Percentiles rank a stretch among this genome's conserved stretches.
Conservation (phyloP, 148 eudicot genomes). For the Beta vulgaris region DNA sequence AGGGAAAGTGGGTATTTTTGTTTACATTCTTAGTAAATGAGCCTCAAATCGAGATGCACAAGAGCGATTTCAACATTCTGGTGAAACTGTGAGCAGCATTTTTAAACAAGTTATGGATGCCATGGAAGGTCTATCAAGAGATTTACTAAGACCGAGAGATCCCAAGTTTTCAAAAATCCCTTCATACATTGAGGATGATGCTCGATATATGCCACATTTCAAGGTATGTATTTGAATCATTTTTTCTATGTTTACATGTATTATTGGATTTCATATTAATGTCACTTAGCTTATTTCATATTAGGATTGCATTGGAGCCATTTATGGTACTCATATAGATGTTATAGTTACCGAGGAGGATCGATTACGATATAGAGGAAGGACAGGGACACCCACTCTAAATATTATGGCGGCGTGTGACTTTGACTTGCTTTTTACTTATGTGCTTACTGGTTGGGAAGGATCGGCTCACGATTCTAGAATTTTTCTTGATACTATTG, state of each 20-base stretch:
- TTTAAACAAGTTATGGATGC: neutral
- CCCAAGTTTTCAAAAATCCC: neutral
- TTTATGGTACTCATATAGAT: conserved; percentile 2
- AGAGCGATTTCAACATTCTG: neutral
- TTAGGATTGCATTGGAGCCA: neutral
- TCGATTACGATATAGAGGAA: neutral
- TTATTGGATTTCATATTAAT: neutral
- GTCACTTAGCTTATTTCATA: no score
- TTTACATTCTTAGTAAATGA: neutral
- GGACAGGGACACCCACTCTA: neutral
- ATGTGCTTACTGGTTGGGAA: conserved; percentile 3
- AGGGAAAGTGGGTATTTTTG: neutral
- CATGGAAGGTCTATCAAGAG: neutral
- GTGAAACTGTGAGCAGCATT: neutral
- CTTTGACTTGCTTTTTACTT: neutral
- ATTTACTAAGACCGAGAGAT: neutral
- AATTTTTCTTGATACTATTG: neutral
- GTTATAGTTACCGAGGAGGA: neutral
- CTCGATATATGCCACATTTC: neutral
- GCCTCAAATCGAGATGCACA: neutral
- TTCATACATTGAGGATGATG: neutral
- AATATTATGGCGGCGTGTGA: neutral
- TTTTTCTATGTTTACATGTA: neutral
- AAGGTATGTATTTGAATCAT: neutral
- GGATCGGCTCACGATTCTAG: conserved; percentile 9